Percentiles rank a stretch among this genome's conserved stretches.
Evolutionary conservation across 768 basidiomycete species (phyloP).

Genomic region (Boletus subcaerulescens): DNA sequence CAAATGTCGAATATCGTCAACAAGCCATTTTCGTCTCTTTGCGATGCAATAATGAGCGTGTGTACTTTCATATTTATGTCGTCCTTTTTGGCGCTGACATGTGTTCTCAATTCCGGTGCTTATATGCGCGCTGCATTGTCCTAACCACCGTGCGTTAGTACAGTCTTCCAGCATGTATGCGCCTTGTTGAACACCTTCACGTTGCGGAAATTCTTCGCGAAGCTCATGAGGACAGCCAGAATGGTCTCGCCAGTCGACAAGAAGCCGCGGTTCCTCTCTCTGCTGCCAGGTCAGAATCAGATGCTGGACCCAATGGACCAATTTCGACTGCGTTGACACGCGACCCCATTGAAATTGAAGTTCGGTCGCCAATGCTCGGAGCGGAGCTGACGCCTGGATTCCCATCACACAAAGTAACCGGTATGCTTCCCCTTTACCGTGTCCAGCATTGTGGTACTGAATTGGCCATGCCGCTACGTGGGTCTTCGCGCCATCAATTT

Average conservation of each 20-base stretch:
- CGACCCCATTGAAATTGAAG: neutral
- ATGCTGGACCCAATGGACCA: neutral
- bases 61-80: slow-evolving; percentile 23
- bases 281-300: neutral
- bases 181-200: slow-evolving; percentile 70
- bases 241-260: slow-evolving; percentile 43
- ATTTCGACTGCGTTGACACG: neutral
- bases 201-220: slow-evolving; percentile 67
- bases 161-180: slow-evolving; percentile 71
- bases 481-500: neutral
- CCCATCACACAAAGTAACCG: neutral
- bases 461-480: neutral
- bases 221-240: slow-evolving; percentile 42
- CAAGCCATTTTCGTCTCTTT: slow-evolving; percentile 65
- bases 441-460: neutral
- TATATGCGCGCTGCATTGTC: slow-evolving; percentile 11
- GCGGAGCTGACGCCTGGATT: neutral
- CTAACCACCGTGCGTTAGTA: slow-evolving; percentile 42
- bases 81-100: neutral
- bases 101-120: neutral
- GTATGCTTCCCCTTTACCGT: slow-evolving; percentile 1
- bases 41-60: slow-evolving; percentile 71
- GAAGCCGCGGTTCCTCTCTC: neutral
- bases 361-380: neutral
- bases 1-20: slow-evolving; percentile 67